Percentiles rank a stretch among this genome's conserved stretches.
These are phyloP conservation scores for Diplodia mutila DNA, from an alignment of 2,329 filamentous ascomycete species.

Conservation along the genomic window DNA sequence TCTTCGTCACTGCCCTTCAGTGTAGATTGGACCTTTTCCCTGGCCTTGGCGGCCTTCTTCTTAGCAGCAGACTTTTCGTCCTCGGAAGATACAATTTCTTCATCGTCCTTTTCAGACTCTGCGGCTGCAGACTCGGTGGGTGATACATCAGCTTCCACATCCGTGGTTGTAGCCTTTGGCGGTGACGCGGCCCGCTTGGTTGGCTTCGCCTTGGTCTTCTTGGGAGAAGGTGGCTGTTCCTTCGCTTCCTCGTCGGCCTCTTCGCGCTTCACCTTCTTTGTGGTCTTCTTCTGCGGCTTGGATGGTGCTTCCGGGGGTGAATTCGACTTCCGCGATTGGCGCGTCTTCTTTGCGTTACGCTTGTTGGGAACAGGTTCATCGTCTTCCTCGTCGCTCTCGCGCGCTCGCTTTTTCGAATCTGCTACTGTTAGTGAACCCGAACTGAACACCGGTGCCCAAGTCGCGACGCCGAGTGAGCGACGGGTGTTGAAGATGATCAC, in stretches of 20 bases:
- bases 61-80: conserved; percentile 68
- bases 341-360: conserved; percentile 35
- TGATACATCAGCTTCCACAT: background rate
- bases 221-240: conserved; percentile 3
- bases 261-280: conserved; percentile 30
- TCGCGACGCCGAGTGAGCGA: no score
- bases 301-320: conserved; percentile 29
- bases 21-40: conserved; percentile 78
- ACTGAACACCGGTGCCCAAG: no score
- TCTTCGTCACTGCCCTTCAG: conserved; percentile 72
- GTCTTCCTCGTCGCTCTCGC: conserved; percentile 30
- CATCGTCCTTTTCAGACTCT: conserved; percentile 38
- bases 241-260: conserved; percentile 25
- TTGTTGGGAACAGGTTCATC: conserved; percentile 44
- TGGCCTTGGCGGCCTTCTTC: conserved; percentile 65
- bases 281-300: conserved; percentile 27
- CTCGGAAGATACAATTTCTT: conserved; percentile 57
- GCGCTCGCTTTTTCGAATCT: conserved; percentile 23
- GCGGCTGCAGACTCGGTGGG: background rate
- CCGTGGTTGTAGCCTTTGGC: conserved; percentile 2
- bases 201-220: conserved; percentile 23
- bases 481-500: background rate
- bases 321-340: conserved; percentile 22
- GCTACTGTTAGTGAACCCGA: background rate
- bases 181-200: conserved; percentile 4